Base-by-base conservation (phyloP, 225 moss, liverwort and hornwort genomes). In the Anthoceros angustus region DNA sequence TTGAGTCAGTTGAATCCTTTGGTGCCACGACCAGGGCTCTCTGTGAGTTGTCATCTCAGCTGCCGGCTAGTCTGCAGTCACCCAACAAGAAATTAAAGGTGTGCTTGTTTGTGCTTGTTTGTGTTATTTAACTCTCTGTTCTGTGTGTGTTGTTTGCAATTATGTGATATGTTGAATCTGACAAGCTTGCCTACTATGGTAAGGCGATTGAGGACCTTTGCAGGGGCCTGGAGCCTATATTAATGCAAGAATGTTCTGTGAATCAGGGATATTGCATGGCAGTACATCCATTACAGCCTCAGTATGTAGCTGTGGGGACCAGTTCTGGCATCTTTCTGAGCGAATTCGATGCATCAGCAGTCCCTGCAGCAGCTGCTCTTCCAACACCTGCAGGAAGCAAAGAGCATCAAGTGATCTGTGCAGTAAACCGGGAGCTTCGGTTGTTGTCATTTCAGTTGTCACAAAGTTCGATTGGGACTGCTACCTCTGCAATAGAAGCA, bases 71-170 rank as follows among this genome's bases (percentile, higher is more conserved):
- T 7, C 79, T 87, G 70, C 85, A 89, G 73, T 80, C 86, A 65
- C 70, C 92, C 65, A 88, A 88, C 61, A 98, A 89, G 69, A 98
- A 98, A 74, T 70, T 92, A 7, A 98, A 98, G 92, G 95, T 94
- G 63, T 63, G 61, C 45, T 62, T 62, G 50, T 72, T 24, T 55
- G 18, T 55, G 14, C 18, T 18, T 18, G n/a, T 14, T 14, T 14
- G 5, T 14, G 14, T 55, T 1, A 15, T 55, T 18, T 18, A 55
- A 55, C 55, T 20, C 0, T 55, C n/a, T 55, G 45, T 20, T 55
- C 0, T 18, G n/a, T 1, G 32, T 32, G 32, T 32, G 32, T 32
- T 32, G 1, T 32, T 32, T 32, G 32, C 32, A 32, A 32, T 32
- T 32, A 4, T 32, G 32, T 32, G 32, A 32, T 32, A 4, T 32